Evolutionary conservation across 176 grass and related monocot species (phyloP), one percentile per base, ranked within the genome.

Genomic region (Musa troglodytarum): DNA sequence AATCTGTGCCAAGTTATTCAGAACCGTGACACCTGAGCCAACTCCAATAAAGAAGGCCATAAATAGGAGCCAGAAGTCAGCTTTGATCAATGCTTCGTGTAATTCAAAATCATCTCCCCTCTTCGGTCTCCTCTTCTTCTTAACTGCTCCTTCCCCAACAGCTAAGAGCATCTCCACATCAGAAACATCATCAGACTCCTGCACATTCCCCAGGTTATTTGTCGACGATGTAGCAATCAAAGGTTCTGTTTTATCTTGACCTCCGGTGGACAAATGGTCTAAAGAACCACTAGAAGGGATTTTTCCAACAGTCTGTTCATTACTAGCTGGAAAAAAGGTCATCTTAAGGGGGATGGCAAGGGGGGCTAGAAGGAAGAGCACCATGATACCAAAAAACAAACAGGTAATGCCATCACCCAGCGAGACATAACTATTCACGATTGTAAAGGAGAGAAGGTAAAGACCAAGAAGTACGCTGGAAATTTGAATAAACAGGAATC

Each of bases 81-180:
- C 90, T 68, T 97, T 97, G 23, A 97, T 81, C 62, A 97, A 78
- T 21, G 93, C 93, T 86, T 97, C 93, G 11, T 10, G 49, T 56
- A 97, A 97, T 83, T 91, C 85, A 85, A 93, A 97, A 90, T 97
- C 93, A 67, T 97, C 93, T 49, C 93, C 93, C 56, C 93, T 93
- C 78, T 88, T 97, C 13, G 93, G 90, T 13, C 83, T 80, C 65
- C 57, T 97, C 74, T 88, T 96, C 87, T 90, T 92, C 71, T 85
- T 90, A 81, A 97, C 81, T 75, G 93, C 93, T 52, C 93, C 93
- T 84, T 97, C 93, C 63, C 93, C 93, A 70, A 85, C 90, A 54
- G 93, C 93, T 75, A 97, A 82, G 62, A 97, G 79, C 77, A 90
- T 79, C 85, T 97, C 93, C 75, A 92, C 76, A 85, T 97, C 93